Conservation (phyloP, 2,329 filamentous ascomycete genomes). For the Diaporthe sp. region DNA sequence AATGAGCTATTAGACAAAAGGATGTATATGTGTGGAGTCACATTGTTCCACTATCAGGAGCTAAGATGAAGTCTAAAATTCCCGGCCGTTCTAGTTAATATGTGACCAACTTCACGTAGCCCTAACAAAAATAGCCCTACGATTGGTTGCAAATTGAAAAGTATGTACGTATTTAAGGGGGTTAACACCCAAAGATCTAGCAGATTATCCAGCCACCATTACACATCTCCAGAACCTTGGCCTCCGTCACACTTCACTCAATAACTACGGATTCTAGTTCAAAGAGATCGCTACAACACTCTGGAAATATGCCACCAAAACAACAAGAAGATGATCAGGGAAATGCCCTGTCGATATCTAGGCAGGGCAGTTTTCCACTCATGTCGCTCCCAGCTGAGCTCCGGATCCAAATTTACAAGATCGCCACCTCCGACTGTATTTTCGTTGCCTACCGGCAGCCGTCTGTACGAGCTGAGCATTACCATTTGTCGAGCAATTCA, state of each 20-base stretch:
- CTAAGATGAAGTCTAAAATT: background rate
- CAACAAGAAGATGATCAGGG: background rate
- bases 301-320: background rate
- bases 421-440: background rate
- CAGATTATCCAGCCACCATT: background rate
- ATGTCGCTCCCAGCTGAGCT: background rate
- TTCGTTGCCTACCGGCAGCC: no score
- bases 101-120: background rate
- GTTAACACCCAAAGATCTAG: background rate
- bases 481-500: background rate
- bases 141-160: background rate
- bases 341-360: background rate
- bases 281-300: background rate
- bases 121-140: no score
- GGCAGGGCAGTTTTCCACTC: background rate
- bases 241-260: background rate
- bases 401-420: background rate
- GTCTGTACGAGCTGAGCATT: no score
- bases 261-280: no score
- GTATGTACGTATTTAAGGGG: no score
- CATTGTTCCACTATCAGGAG: background rate
- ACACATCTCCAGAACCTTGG: fast-evolving
- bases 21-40: background rate
- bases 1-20: no score
- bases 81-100: background rate